Evolutionary conservation across 805 yeast species (phyloP), one percentile per base, ranked within the genome.

Genomic region (Spathaspora hagerdaliae): DNA sequence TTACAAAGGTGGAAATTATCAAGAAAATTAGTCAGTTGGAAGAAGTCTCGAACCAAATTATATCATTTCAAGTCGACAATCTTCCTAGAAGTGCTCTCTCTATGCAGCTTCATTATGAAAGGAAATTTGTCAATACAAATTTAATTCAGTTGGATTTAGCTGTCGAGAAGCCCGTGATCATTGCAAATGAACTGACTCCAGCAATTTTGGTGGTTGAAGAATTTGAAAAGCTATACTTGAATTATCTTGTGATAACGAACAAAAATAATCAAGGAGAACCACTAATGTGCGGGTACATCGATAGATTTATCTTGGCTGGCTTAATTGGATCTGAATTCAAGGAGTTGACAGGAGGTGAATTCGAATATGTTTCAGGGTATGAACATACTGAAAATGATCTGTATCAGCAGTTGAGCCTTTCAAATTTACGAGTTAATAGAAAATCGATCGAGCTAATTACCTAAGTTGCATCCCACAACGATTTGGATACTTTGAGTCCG

Each of bases 201-300:
- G 49, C 64, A 12, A 53, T 65, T 8, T 55, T 64, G 15, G 59
- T 67, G 10, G 44, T 71, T 14, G 73, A 71, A 46, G 52, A 60
- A 11, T 71, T 71, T 48, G 75, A 71, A 45, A 64, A 69, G 39
- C 53, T 71, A 38, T 61, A 64, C 41, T 46, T 69, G 51, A 71
- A 71, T 55, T 62, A 65, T 46, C 54, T 67, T 12, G 57, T 67
- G 1, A 56, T 71, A 11, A 49, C 54, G 46, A 59, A 51, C 38
- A 48, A 52, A 31, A 50, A 32, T 26, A 29, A n/a, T 27, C 32
- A 8, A 39, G 46, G 41, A 36, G 47, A 50, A 9, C 42, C 52
- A 27, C 10, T 43, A 2, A 59, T 68, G 59, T 45, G 57, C 11
- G 77, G 77, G 11, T 69, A 69, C 45, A 56, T 69, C 7, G 75